Evolutionary conservation across 192 early-diverging fungal species (phyloP).

Genomic region (Pilobolus umbonatus): DNA sequence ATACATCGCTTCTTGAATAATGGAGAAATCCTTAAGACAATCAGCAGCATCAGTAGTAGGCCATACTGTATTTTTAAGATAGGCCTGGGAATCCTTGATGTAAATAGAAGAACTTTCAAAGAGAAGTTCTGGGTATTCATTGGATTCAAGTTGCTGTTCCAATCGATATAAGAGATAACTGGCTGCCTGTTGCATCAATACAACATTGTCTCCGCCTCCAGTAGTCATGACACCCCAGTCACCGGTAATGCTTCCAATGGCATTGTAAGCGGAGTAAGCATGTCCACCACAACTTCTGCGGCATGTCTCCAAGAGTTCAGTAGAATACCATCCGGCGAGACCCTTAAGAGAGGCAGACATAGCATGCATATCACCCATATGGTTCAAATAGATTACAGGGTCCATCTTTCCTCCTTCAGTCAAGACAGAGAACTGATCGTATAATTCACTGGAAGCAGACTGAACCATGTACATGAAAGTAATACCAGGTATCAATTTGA

Average conservation of each 20-base stretch:
- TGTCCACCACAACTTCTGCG: conserved; percentile 59
- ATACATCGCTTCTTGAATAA: conserved; percentile 22
- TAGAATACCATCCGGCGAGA: conserved; percentile 44
- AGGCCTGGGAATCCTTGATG: conserved; percentile 14
- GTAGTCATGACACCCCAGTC: conserved; percentile 64
- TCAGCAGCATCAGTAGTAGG: neutral
- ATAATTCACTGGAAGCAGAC: neutral
- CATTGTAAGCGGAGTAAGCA: conserved; percentile 64
- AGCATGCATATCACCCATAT: conserved; percentile 52
- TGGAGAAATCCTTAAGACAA: conserved; percentile 2
- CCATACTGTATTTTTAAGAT: conserved; percentile 13
- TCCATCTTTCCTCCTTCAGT: conserved; percentile 43
- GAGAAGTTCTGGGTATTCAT: conserved; percentile 22
- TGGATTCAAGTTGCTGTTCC: conserved; percentile 22
- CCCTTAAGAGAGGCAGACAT: conserved; percentile 55
- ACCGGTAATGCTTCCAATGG: conserved; percentile 51
- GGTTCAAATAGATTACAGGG: conserved; percentile 38
- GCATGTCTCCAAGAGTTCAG: conserved; percentile 45
- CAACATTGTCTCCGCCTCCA: conserved; percentile 46
- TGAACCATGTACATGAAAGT: conserved; percentile 43
- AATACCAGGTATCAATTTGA: conserved; percentile 52
- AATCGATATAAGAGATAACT: conserved; percentile 37
- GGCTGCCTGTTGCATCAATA: conserved; percentile 44
- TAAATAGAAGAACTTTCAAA: conserved; percentile 17
- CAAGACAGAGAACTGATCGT: conserved; percentile 28